Conservation (phyloP, 2,329 filamentous ascomycete species). For the Phialophora tarda region DNA sequence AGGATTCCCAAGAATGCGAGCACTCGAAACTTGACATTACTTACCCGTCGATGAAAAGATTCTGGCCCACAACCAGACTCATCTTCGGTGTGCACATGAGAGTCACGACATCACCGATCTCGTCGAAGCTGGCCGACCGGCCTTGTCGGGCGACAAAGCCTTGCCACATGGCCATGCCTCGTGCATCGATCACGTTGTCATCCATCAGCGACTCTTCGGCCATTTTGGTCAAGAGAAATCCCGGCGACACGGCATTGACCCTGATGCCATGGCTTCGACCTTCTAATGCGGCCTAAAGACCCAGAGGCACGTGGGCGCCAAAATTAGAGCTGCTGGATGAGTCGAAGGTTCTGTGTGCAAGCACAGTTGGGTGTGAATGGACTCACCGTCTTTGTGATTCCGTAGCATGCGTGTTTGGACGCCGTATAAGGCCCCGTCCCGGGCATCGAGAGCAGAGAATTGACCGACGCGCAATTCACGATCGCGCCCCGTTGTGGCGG, state of each 20-base stretch:
- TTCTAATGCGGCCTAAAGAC: constrained; percentile 26
- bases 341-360: no score
- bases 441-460: not conserved
- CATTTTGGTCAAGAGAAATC: constrained; percentile 35
- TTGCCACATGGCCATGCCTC: constrained; percentile 23
- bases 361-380: not conserved
- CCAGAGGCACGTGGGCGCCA: no score
- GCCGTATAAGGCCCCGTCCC: constrained; percentile 21
- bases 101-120: constrained; percentile 35
- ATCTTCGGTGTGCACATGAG: constrained; percentile 31
- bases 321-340: not conserved
- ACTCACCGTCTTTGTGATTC: not conserved
- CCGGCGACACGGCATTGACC: constrained; percentile 29
- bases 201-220: constrained; percentile 27
- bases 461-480: constrained; percentile 40
- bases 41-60: constrained; percentile 35
- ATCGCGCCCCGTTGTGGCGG: constrained; percentile 51
- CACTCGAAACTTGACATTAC: not conserved
- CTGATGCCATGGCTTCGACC: constrained; percentile 17
- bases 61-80: constrained; percentile 35
- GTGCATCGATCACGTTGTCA: constrained; percentile 9
- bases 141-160: constrained; percentile 31
- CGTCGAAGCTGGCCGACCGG: constrained; percentile 30
- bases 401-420: constrained; percentile 28
- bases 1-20: not conserved